Evolutionary conservation across 2,329 filamentous ascomycete genomes (phyloP), one percentile per base, ranked within the genome.

Genomic region (Madurella mycetomatis): DNA sequence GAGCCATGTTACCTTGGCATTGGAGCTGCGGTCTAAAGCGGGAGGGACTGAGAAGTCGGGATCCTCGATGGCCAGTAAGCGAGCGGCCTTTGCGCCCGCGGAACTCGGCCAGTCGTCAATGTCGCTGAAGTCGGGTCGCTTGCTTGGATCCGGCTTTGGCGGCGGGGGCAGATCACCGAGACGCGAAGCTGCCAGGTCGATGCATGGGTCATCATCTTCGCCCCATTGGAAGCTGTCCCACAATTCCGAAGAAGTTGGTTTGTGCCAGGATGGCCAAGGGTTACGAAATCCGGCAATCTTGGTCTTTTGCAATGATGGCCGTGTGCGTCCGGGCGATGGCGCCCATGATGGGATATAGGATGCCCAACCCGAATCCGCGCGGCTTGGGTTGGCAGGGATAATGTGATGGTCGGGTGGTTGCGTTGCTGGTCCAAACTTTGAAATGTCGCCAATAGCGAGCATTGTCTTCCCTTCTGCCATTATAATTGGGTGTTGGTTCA

Each of bases 1-100:
- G 1, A 90, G 76, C 87, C 87, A 90, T 48, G 87, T 90, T 50
- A 84, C 82, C 43, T 65, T 65, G 49, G 62, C 60, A 9, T 50
- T 58, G 19, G 32, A n/a, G 18, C n/a, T 32, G 31, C 2, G 25
- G 25, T 25, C 25, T 25, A 7, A 25, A 7, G 25, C 15, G 17
- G 18, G 1, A 19, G 56, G 51, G n/a, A 62, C 58, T 9, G 54
- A 58, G 52, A 66, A 64, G 45, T 65, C 62, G 9, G 64, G 63
- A 15, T 58, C 41, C 25, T 62, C 49, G 18, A 60, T 42, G 2
- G 41, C 19, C 8, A 66, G 49, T 2, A 65, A 48, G 1, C 51
- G 60, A 2, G 60, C 53, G 1, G 63, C 61, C 41, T 63, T 58
- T 2, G 60, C 55, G 2, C 54, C 56, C 1, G 42, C 37, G 2